Percentiles rank a stretch among this genome's conserved stretches.
These are phyloP conservation scores for Cryptococcus sp. DNA, from an alignment of 1,284 basidiomycete genomes.

Conservation along the genomic window DNA sequence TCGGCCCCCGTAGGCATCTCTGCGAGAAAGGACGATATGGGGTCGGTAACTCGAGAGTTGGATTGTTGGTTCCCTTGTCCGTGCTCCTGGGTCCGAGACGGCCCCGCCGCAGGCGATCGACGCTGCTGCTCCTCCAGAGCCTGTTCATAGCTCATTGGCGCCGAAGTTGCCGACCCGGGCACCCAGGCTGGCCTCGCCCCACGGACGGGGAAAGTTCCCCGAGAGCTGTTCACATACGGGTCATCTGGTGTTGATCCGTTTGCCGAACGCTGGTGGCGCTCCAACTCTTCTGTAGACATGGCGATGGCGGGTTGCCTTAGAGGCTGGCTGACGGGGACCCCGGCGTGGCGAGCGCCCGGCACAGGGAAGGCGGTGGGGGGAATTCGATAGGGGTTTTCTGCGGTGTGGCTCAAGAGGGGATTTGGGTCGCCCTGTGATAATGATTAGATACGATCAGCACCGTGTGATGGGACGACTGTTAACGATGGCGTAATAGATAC, in stretches of 20 bases:
- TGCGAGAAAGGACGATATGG: constrained; percentile 18
- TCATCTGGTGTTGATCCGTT: constrained; percentile 21
- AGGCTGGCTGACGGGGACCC: not conserved
- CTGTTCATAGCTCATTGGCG: too few species aligned
- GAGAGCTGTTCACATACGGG: constrained; percentile 7
- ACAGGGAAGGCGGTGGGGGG: constrained; percentile 6
- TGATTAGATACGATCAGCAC: too few species aligned
- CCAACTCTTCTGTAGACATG: constrained; percentile 15
- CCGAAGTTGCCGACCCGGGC: not conserved
- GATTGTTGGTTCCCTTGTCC: not conserved
- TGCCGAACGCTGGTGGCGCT: constrained; percentile 21
- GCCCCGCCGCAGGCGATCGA: not conserved
- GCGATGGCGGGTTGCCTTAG: not conserved
- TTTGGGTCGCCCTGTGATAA: too few species aligned
- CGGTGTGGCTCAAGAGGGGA: too few species aligned
- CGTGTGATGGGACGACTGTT: too few species aligned
- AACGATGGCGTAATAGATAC: too few species aligned
- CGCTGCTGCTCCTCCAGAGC: not conserved
- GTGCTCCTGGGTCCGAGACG: not conserved
- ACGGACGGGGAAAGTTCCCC: constrained; percentile 14
- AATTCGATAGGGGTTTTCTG: not conserved
- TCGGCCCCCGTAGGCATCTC: constrained; percentile 28
- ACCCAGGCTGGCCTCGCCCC: constrained; percentile 5
- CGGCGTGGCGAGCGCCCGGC: constrained; percentile 5
- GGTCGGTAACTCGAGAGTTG: constrained; percentile 2